Evolutionary conservation across 371 early-diverging fungal genomes (phyloP).

Genomic region (Choanephora cucurbitarum): DNA sequence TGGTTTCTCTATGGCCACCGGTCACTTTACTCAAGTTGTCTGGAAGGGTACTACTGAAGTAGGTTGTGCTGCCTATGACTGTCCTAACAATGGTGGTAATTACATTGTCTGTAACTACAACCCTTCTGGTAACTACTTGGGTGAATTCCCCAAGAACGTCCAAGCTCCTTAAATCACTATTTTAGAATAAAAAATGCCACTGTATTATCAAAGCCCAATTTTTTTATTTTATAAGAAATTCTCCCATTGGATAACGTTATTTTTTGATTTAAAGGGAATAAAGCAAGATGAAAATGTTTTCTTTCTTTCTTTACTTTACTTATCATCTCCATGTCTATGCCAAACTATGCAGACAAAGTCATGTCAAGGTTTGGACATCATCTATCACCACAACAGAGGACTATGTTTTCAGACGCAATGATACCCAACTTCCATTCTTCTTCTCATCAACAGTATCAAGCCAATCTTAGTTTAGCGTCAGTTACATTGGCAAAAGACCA

Average conservation of each 20-base stretch:
- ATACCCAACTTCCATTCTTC: constrained; percentile 3
- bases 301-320: constrained; percentile 2
- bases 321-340: constrained; percentile 11
- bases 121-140: constrained; percentile 41
- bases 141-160: constrained; percentile 33
- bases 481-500: no score
- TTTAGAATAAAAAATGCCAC: no score
- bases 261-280: background rate
- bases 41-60: constrained; percentile 47
- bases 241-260: background rate
- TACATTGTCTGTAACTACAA: constrained; percentile 43
- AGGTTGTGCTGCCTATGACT: constrained; percentile 47
- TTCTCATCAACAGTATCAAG: constrained; percentile 7
- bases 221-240: background rate
- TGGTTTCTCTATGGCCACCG: constrained; percentile 33
- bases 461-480: no score
- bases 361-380: constrained; percentile 36
- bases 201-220: no score
- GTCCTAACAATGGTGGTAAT: constrained; percentile 25
- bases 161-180: background rate
- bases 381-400: constrained; percentile 26
- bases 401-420: constrained; percentile 26
- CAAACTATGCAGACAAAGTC: constrained; percentile 26
- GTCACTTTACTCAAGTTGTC: constrained; percentile 55
- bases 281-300: background rate